A percentile compares a stretch with the other conserved stretches of the same genome.
Evolutionary conservation across 2,329 filamentous ascomycete genomes (phyloP).

Genomic region (Sporothrix protearum): DNA sequence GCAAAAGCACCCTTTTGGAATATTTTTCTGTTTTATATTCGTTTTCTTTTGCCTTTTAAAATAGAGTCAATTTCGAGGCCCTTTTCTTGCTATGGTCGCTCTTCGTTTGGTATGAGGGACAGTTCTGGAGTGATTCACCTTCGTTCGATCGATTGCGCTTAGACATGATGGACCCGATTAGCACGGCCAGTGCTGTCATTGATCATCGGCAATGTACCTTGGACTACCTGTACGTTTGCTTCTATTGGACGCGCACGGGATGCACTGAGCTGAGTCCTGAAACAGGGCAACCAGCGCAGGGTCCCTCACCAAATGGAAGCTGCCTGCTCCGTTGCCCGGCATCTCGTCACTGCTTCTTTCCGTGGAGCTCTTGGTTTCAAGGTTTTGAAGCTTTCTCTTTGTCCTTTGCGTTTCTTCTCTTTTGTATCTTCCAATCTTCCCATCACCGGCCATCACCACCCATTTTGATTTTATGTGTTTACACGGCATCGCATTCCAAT

Average conservation of each 20-base stretch:
- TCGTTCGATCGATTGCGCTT: not conserved
- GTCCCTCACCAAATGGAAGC: conserved; percentile 12
- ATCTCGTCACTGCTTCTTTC: conserved; percentile 1
- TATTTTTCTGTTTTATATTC: not conserved
- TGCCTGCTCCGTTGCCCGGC: not conserved
- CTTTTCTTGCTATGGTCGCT: not conserved
- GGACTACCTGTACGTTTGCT: not conserved
- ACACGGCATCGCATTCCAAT: not conserved
- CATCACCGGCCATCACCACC: not conserved
- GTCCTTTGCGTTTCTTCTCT: not conserved
- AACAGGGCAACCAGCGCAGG: conserved; percentile 17
- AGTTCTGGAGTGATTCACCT: too few species aligned
- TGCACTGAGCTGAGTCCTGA: conserved; percentile 19
- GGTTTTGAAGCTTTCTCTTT: not conserved
- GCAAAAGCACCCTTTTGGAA: not conserved
- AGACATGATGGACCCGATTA: not conserved
- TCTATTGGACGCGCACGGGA: conserved; percentile 7
- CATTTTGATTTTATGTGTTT: not conserved
- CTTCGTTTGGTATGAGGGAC: not conserved
- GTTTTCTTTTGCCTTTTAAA: not conserved
- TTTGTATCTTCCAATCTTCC: not conserved
- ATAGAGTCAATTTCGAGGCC: not conserved
- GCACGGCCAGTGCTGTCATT: not conserved
- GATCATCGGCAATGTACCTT: not conserved
- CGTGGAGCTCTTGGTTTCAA: not conserved